Evolutionary conservation across 1,284 basidiomycete species (phyloP).

Genomic region (Vanrija sp.): DNA sequence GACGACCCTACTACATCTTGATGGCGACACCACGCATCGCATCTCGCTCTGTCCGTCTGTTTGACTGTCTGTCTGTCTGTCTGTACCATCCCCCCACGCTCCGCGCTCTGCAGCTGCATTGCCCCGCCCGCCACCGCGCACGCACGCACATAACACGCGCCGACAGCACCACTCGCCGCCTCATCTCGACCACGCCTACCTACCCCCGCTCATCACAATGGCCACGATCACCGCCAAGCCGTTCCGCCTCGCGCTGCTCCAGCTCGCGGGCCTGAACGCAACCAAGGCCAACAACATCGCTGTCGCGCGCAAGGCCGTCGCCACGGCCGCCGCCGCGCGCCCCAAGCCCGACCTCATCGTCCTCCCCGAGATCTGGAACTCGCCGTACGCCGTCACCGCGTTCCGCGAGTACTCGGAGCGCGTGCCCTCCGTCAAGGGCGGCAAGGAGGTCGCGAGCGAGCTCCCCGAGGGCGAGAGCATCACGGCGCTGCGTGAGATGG

Average conservation of each 20-base stretch:
- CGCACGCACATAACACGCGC: background rate
- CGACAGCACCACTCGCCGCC: background rate
- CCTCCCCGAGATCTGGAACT: constrained; percentile 97
- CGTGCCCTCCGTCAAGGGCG: constrained; percentile 54
- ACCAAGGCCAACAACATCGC: constrained; percentile 71
- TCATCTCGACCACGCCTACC: background rate
- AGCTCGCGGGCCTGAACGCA: constrained; percentile 66
- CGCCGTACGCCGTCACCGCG: constrained; percentile 82
- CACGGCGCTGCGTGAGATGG: constrained; percentile 73
- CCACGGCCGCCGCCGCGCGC: constrained; percentile 58
- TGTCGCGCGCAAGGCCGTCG: constrained; percentile 74
- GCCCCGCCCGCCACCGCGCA: no score
- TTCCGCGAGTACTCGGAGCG: constrained; percentile 82
- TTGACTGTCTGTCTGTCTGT: no score
- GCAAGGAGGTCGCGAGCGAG: constrained; percentile 34
- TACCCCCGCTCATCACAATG: constrained; percentile 23
- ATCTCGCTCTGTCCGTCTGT: no score
- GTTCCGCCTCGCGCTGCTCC: constrained; percentile 80
- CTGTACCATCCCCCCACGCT: no score
- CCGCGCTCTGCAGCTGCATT: no score
- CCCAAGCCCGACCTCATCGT: constrained; percentile 73
- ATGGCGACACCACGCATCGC: no score
- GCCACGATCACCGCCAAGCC: constrained; percentile 53
- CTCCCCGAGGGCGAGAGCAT: constrained; percentile 63
- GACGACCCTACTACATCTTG: no score